These are phyloP conservation scores for Tricholoma furcatifolium DNA, from an alignment of 768 basidiomycete genomes.

Conservation along the genomic window DNA sequence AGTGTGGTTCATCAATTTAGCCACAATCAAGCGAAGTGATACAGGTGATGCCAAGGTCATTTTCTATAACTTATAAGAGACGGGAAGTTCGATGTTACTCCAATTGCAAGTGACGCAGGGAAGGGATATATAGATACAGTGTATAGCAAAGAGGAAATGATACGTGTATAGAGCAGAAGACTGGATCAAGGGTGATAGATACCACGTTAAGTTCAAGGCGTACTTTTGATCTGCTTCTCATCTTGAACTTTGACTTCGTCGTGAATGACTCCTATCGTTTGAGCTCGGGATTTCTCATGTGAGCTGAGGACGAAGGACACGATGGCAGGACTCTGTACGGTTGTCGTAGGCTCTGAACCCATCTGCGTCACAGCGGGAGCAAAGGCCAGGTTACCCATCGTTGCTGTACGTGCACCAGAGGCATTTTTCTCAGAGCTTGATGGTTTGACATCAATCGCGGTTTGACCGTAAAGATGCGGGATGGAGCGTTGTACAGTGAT, in stretches of 20 bases:
- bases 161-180: neutral
- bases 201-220: neutral
- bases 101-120: neutral
- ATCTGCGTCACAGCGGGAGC: conserved; percentile 5
- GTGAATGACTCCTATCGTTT: conserved; percentile 1
- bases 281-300: neutral
- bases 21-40: too few relatives aligned
- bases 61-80: neutral
- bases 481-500: conserved; percentile 9
- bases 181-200: neutral
- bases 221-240: conserved; percentile 11
- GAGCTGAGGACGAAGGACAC: conserved; percentile 6
- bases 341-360: neutral
- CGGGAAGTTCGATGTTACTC: neutral
- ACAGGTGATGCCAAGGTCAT: neutral
- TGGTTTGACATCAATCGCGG: neutral
- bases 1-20: too few relatives aligned
- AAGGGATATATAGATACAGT: neutral
- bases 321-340: conserved; percentile 1
- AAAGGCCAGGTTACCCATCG: conserved; percentile 9
- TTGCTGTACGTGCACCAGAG: conserved; percentile 8
- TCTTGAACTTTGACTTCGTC: neutral
- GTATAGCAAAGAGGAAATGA: neutral
- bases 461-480: conserved; percentile 9
- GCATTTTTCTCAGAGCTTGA: neutral